phyloP scores from a whole-genome alignment of 2,329 filamentous ascomycete species.

The Pseudophaeomoniella oleicola region DNA sequence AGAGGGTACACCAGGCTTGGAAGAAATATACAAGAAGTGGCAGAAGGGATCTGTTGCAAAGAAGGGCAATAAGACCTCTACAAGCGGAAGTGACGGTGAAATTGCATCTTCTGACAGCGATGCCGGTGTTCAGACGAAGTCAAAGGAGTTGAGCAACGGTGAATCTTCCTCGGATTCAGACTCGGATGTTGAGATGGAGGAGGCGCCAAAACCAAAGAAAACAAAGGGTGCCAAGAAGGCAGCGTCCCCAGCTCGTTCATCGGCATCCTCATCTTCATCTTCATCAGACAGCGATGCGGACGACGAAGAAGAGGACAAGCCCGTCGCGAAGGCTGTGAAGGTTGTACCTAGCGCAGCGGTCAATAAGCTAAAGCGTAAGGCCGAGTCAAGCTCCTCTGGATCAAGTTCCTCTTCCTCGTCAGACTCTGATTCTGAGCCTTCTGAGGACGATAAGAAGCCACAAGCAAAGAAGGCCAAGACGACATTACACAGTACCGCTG shows the following conservation, averaged over 20 bases:
- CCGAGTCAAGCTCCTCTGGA: conserved; percentile 25
- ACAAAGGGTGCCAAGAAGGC: conserved; percentile 16
- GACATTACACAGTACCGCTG: conserved; percentile 1
- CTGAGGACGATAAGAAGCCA: conserved; percentile 32
- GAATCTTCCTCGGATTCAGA: conserved; percentile 14
- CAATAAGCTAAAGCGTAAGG: conserved; percentile 44
- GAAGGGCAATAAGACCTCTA: conserved; percentile 7
- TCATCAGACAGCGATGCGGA: conserved; percentile 36
- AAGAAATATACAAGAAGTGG: conserved; percentile 18
- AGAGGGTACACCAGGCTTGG: conserved; percentile 13
- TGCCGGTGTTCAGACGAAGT: conserved; percentile 4
- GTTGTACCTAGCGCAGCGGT: conserved; percentile 13
- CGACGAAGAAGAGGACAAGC: conserved; percentile 28
- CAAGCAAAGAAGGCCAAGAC: conserved; percentile 39
- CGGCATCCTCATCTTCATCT: conserved; percentile 19
- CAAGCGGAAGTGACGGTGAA: conserved; percentile 5
- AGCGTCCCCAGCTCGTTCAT: conserved; percentile 15
- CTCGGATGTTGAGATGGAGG: conserved; percentile 28
- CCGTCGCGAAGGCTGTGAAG: conserved; percentile 9
- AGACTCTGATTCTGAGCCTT: conserved; percentile 26
- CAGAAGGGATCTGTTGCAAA: conserved; percentile 9
- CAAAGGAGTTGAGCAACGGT: background rate
- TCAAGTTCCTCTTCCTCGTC: conserved; percentile 19
- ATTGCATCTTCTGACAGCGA: background rate
- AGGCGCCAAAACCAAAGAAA: conserved; percentile 14